phyloP scores from a whole-genome alignment of 2,329 filamentous ascomycete genomes.

The Clarireedia homoeocarpa region DNA sequence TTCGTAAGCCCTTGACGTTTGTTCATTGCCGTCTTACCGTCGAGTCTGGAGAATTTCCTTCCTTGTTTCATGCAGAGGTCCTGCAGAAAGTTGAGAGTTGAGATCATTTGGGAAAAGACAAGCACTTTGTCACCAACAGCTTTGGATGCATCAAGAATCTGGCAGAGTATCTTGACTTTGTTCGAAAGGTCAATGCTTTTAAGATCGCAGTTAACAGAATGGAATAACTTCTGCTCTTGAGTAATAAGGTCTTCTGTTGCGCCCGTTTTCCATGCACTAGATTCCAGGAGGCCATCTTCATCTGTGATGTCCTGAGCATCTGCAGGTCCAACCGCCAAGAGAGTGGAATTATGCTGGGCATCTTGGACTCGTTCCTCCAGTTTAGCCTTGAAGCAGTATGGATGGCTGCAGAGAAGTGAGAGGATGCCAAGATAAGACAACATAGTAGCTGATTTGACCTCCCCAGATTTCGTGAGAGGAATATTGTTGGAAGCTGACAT shows the following conservation, averaged over 20 bases:
- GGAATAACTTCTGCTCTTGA: constrained; percentile 1
- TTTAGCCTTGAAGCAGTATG: constrained; percentile 37
- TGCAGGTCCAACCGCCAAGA: not conserved
- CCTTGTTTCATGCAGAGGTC: constrained; percentile 42
- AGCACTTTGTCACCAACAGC: constrained; percentile 63
- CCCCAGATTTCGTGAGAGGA: constrained; percentile 24
- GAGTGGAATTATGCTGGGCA: constrained; percentile 13
- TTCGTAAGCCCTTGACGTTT: constrained; percentile 58
- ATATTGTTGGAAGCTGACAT: constrained; percentile 24
- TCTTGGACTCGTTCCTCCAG: constrained; percentile 34
- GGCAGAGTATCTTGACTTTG: constrained; percentile 59
- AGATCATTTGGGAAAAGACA: constrained; percentile 68
- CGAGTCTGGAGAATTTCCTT: constrained; percentile 51
- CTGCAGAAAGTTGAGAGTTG: constrained; percentile 62
- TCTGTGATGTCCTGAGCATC: not conserved
- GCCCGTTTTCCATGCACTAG: constrained; percentile 23
- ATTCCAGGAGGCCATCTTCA: constrained; percentile 17
- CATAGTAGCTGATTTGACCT: constrained; percentile 36
- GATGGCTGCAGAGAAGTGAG: constrained; percentile 51
- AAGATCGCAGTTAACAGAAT: constrained; percentile 20
- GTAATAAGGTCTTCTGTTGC: constrained; percentile 23
- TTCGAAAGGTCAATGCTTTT: constrained; percentile 49
- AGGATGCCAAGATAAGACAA: constrained; percentile 47
- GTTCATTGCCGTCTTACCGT: constrained; percentile 52
- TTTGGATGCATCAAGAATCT: constrained; percentile 61